A percentile compares a stretch with the other conserved stretches of the same genome.
phyloP scores from a whole-genome alignment of 495 filamentous ascomycete genomes.

The Monascus purpureus region DNA sequence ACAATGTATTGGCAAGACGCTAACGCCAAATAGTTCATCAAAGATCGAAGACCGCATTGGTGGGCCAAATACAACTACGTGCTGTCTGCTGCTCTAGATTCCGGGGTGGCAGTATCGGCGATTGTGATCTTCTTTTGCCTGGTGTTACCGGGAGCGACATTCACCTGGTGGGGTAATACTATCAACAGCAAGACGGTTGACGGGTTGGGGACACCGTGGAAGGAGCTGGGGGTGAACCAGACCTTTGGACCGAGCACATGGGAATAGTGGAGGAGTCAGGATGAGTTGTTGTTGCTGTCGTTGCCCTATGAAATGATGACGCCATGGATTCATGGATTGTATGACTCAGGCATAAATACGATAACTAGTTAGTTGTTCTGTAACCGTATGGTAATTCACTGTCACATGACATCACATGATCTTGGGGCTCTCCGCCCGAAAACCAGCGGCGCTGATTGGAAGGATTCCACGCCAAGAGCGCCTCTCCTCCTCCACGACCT shows the following conservation, averaged over 20 bases:
- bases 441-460: too few species aligned
- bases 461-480: too few species aligned
- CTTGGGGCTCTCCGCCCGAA: too few species aligned
- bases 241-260: constrained; percentile 9
- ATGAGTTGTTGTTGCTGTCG: neutral
- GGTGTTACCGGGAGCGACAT: constrained; percentile 19
- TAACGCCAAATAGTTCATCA: constrained; percentile 7
- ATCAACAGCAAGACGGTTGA: constrained; percentile 33
- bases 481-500: too few species aligned
- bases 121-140: constrained; percentile 23
- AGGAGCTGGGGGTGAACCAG: constrained; percentile 11
- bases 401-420: too few species aligned
- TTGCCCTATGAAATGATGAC: neutral
- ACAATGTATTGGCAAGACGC: too few species aligned
- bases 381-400: too few species aligned
- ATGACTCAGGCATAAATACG: too few species aligned
- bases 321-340: too few species aligned
- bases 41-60: constrained; percentile 17
- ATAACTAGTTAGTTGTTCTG: too few species aligned
- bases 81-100: constrained; percentile 18
- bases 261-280: neutral
- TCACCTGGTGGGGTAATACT: constrained; percentile 28
- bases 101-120: constrained; percentile 17
- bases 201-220: constrained; percentile 25
- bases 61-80: constrained; percentile 26